Conservation (phyloP, 2,329 filamentous ascomycete species). For the Verticillium nubilum region DNA sequence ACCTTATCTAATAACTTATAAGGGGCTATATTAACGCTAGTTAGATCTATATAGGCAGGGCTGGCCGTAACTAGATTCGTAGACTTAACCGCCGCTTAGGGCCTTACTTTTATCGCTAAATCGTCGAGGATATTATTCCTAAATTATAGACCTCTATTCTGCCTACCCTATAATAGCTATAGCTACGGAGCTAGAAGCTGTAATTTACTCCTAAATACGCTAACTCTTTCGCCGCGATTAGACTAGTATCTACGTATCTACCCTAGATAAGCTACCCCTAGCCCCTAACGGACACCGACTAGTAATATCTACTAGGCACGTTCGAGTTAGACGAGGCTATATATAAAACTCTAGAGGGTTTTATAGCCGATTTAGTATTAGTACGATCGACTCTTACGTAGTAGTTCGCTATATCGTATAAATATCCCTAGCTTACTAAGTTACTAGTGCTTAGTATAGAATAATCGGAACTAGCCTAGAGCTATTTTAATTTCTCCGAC, state of each 20-base stretch:
- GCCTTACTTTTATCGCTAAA: background rate
- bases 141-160: background rate
- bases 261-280: background rate
- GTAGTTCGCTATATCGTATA: background rate
- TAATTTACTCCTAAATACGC: background rate
- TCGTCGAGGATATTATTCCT: background rate
- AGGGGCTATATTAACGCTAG: background rate
- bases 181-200: background rate
- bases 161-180: background rate
- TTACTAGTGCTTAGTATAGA: background rate
- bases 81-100: background rate
- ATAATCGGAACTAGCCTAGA: background rate
- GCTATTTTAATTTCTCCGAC: too few relatives aligned
- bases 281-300: background rate
- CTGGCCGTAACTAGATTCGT: background rate
- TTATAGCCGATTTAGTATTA: background rate
- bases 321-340: background rate
- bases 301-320: background rate
- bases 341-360: background rate
- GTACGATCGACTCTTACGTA: too few relatives aligned
- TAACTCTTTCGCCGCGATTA: background rate
- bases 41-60: background rate
- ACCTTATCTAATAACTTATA: background rate
- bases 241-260: background rate
- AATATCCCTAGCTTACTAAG: background rate